Base-by-base conservation (phyloP, 1,284 basidiomycete species). In the Kwoniella shivajii region DNA sequence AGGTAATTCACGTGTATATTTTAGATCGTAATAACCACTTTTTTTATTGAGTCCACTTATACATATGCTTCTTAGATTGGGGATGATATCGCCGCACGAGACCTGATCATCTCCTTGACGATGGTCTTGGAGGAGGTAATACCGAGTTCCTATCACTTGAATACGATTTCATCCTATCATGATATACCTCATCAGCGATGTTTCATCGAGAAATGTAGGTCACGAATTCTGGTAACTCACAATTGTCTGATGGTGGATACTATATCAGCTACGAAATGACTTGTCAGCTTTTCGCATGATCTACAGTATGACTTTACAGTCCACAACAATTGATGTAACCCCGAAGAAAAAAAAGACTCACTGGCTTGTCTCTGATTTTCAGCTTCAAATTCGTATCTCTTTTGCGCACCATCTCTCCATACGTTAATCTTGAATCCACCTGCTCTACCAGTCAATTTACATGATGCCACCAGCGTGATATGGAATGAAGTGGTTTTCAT, bases 311-410 rank as follows among this genome's bases (percentile, higher is more conserved):
- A n/a, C n/a, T n/a, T n/a, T n/a, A n/a, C 38, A 37, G 9, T 51
- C 43, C 53, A 49, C 36, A 31, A 20, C 31, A 26, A 33, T 34
- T n/a, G n/a, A n/a, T n/a, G n/a, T 27, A n/a, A 26, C 30, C 18
- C 14, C 41, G 24, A 7, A 4, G 3, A 11, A 11, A 11, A 29
- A 34, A 7, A 27, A 49, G 64, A 82, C 87, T 69, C 69, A 89
- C 90, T 84, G 26, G 93, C 92, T 56, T 87, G 76, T 69, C 86
- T 86, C 0, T 88, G 82, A 66, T 82, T 92, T 75, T 96, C 94
- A 0, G 93, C 94, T 78, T 99, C 96, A 73, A 98, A 97, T 70
- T 99, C 95, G 73, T 98, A 99, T 31, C 94, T 83, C 81, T 99
- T 99, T 58, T 82, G 78, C 31, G 85, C 84, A 10, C 84, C 83